Conservation (phyloP, 805 yeast species). For the Nakazawaea siamensis region DNA sequence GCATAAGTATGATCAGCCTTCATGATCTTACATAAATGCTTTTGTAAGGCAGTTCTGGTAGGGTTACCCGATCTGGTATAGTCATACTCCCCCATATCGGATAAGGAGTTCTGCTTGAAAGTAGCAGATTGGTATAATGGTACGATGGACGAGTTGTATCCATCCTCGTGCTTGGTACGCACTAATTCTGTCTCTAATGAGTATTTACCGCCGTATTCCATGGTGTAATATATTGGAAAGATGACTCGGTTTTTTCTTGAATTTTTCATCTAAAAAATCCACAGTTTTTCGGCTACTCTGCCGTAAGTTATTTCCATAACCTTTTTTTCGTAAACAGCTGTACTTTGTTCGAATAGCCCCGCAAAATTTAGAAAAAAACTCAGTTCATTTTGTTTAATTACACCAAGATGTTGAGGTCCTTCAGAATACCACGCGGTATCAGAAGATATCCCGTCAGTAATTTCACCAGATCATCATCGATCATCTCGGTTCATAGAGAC, state of each 20-base stretch:
- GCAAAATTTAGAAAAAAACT: no score
- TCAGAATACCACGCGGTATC: no score
- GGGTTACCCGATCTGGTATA: constrained; percentile 94
- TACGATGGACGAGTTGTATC: constrained; percentile 71
- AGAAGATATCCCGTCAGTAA: no score
- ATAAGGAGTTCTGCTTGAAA: constrained; percentile 69
- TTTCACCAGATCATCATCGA: constrained; percentile 13
- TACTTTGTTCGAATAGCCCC: no score
- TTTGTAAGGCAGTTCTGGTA: constrained; percentile 73
- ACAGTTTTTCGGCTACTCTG: constrained; percentile 4
- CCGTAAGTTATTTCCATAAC: no score
- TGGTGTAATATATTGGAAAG: not conserved
- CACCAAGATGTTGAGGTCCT: no score
- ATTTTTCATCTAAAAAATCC: constrained; percentile 1
- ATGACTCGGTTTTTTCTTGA: not conserved
- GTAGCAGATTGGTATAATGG: constrained; percentile 95
- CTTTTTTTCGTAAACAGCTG: no score
- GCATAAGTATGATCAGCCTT: constrained; percentile 71
- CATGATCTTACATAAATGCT: constrained; percentile 72
- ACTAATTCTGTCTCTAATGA: constrained; percentile 67
- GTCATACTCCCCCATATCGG: constrained; percentile 74
- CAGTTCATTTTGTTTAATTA: no score
- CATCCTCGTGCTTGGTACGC: constrained; percentile 52
- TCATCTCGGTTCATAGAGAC: constrained; percentile 62
- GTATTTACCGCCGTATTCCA: constrained; percentile 20